Base-by-base conservation (phyloP, 2,329 filamentous ascomycete genomes). In the Talaromyces sp. region DNA sequence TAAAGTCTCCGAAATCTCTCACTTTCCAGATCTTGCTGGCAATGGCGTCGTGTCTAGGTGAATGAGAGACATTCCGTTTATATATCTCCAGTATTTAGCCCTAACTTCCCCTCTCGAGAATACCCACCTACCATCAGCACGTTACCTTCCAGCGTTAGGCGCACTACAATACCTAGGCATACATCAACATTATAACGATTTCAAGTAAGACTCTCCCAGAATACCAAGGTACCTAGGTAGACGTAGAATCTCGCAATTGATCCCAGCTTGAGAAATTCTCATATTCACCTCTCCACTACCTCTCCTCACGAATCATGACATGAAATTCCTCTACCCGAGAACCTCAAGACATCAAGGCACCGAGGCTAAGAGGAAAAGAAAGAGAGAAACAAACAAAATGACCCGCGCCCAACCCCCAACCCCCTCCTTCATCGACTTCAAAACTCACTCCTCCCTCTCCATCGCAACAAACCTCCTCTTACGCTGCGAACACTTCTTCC, bases 391-490 rank as follows among this genome's bases (percentile, higher is more conserved):
- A 22, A 7, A 22, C n/a, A 47, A 14, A 31, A 56, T 56, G 50
- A 54, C 31, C 9, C 50, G 31, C 9, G 31, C 27, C 16, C 35
- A 54, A 37, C 31, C 10, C 5, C 31, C 5, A 13, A 4, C n/a
- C 59, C 22, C 8, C 2, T 22, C 7, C 7, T 1, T n/a, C 31
- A 19, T 45, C 3, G 35, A 56, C 3, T 24, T 4, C 24, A 50
- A n/a, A 63, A 63, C 16, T 3, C 50, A 56, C 5, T 47, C 37
- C 39, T 41, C 60, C 5, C 31, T 63, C 4, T 39, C 52, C 5
- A 63, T 63, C 3, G 60, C 60, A 4, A 56, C 41, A n/a, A 63
- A 63, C 50, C 37, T 63, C 8, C 60, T 63, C n/a, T 24, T 63
- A 7, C 49, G 60, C 9, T 63, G 60, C 19, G 60, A 63, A 16